Evolutionary conservation across 2,329 filamentous ascomycete genomes (phyloP), one percentile per base, ranked within the genome.

Genomic region (Kalaharituber pfeilii): DNA sequence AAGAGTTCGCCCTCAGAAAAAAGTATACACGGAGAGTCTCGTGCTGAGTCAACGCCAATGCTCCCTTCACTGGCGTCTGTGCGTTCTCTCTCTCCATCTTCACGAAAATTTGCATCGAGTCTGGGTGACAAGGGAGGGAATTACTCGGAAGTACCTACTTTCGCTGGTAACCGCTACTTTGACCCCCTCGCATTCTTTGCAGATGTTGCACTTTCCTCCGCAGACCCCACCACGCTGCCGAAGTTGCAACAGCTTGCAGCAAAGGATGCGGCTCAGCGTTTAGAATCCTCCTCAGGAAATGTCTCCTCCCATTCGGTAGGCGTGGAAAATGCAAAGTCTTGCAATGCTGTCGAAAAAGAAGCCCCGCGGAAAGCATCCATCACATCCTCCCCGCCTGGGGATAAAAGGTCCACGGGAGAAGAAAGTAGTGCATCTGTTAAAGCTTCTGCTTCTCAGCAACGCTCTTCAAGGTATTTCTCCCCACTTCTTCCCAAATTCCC

Each of bases 181-280:
- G 54, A 59, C 25, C 59, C 59, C 7, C 59, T 60, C 55, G 52
- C 57, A 30, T 30, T 53, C 42, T 55, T 60, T 50, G 59, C 59
- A 8, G 59, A 60, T 47, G 59, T 60, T 54, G 59, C 59, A 26
- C 56, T 59, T 25, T 55, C 56, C 13, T 57, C 56, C 36, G 56
- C 57, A 22, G 50, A 52, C n/a, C 50, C 50, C 15, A 36, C 33
- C 11, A 30, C 50, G n/a, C 22, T 52, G 3, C 27, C 30, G 15
- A 42, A 52, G 27, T 30, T 42, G 30, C 50, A 25, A 15, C 27
- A 52, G 30, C 50, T 52, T 22, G 42, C 50, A 20, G 50, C 50
- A 25, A 52, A 36, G 27, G 26, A 29, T 30, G 26, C 26, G 18
- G 25, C 29, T 26, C 49, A 33, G 5, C 42, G 42, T 47, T 13